These are phyloP conservation scores for Tremella fuciformis DNA, from an alignment of 768 basidiomycete species.

Conservation along the genomic window DNA sequence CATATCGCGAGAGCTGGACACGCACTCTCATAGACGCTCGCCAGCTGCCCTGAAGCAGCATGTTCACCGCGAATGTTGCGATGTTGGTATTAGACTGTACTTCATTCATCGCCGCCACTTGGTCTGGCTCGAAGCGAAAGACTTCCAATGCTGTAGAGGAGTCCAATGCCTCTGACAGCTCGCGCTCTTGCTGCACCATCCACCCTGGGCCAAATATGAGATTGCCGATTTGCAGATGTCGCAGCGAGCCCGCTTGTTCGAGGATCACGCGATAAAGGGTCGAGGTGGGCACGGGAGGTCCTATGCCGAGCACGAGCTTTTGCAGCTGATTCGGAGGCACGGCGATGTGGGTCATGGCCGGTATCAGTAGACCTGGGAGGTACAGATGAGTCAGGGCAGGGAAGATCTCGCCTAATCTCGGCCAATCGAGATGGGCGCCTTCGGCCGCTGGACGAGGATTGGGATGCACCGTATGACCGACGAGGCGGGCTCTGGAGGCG, in stretches of 20 bases:
- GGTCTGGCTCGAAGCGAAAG: conserved; percentile 16
- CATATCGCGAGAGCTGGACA: too few species aligned
- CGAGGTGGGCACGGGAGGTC: conserved; percentile 31
- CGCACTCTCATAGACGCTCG: too few species aligned
- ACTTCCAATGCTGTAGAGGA: conserved; percentile 15
- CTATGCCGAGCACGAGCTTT: conserved; percentile 25
- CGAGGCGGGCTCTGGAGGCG: conserved; percentile 4
- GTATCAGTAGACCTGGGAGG: conserved; percentile 27
- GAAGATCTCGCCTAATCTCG: conserved; percentile 17
- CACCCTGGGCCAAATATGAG: conserved; percentile 1
- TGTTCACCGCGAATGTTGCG: too few species aligned
- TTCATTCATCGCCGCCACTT: too few species aligned
- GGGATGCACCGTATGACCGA: conserved; percentile 19
- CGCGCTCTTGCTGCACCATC: background rate
- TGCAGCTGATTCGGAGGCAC: conserved; percentile 15
- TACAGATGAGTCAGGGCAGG: conserved; percentile 34
- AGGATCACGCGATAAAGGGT: conserved; percentile 19
- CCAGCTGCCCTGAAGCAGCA: too few species aligned
- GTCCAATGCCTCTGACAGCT: conserved; percentile 12
- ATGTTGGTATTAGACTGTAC: too few species aligned
- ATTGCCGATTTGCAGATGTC: conserved; percentile 24
- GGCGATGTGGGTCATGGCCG: conserved; percentile 11
- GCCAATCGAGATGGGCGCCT: conserved; percentile 23
- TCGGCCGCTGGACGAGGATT: conserved; percentile 15
- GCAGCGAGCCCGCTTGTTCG: conserved; percentile 16